Evolutionary conservation across 495 filamentous ascomycete species (phyloP), one percentile per base, ranked within the genome.

Genomic region (Xylaria castorea): DNA sequence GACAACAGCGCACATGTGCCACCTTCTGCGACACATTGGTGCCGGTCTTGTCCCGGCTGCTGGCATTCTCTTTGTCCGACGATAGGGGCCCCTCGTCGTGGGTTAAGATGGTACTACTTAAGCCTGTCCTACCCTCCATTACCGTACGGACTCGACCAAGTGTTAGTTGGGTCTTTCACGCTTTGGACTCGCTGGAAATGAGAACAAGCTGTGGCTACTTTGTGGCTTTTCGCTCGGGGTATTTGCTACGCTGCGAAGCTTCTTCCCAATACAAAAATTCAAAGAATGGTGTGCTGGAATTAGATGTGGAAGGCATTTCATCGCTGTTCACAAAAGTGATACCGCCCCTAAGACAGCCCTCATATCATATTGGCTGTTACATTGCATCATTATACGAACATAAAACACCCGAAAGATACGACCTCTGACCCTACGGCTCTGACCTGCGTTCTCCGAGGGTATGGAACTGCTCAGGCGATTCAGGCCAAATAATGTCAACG

Each of bases 41-140:
- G 18, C 30, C 34, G 11, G 44, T 67, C 65, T n/a, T 65, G 12
- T 40, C 34, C 48, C 65, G 65, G 65, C 65, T 40, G 65, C 7
- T 55, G 46, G 48, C 66, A 58, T 57, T 46, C 61, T 22, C 61
- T 46, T 42, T 46, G 61, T 42, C 25, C 20, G 36, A 22, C 36
- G 61, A 30, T 25, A 11, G 36, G 16, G 34, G 48, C 16, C 18
- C 5, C 40, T 51, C 25, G 34, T 58, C 51, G 65, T 48, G n/a
- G 63, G 25, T 66, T 66, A 27, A 34, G 46, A 66, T 44, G 14
- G 42, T 50, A 51, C 11, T 27, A 48, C 44, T 34, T 5, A 27
- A 66, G 44, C 63, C 40, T 25, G 64, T 67, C 32, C 30, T 20
- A 68, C 50, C 50, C 20, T 32, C 18, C 25, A n/a, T 40, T 38